A percentile compares a stretch with the other conserved stretches of the same genome.
These are phyloP conservation scores for Auriscalpium microsporum DNA, from an alignment of 768 basidiomycete species.

Conservation along the genomic window DNA sequence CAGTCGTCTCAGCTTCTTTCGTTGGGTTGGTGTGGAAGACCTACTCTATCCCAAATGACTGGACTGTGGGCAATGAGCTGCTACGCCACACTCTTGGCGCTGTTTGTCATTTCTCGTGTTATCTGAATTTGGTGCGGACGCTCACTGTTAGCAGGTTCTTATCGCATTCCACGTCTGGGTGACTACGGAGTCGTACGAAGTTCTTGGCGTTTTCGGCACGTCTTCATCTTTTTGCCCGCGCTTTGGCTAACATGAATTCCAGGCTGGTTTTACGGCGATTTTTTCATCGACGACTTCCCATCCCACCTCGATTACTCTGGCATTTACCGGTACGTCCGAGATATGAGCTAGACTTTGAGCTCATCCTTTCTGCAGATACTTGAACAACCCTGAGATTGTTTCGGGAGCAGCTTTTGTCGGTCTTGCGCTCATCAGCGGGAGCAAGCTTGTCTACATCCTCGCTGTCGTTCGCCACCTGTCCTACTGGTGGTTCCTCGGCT, in stretches of 20 bases:
- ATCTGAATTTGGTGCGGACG: background rate
- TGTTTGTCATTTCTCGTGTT: conserved; percentile 37
- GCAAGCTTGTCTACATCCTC: conserved; percentile 80
- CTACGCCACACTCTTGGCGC: conserved; percentile 83
- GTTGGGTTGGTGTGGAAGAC: conserved; percentile 84
- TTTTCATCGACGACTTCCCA: conserved; percentile 93
- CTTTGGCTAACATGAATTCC: background rate
- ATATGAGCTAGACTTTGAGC: background rate
- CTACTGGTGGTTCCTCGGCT: conserved; percentile 94
- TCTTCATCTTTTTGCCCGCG: background rate
- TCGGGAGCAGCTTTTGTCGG: conserved; percentile 96
- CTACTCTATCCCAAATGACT: conserved; percentile 72
- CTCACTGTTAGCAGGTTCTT: conserved; percentile 44
- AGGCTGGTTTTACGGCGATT: conserved; percentile 99
- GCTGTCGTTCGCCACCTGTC: conserved; percentile 80
- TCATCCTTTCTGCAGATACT: conserved; percentile 41
- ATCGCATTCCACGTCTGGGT: conserved; percentile 90
- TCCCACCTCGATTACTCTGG: conserved; percentile 89
- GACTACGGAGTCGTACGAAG: conserved; percentile 83
- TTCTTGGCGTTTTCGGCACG: conserved; percentile 85
- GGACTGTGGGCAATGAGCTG: conserved; percentile 82
- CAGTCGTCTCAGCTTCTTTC: conserved; percentile 60
- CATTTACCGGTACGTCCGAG: conserved; percentile 69
- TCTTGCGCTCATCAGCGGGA: conserved; percentile 82
- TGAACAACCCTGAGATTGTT: conserved; percentile 95